phyloP scores from a whole-genome alignment of 116 monocot species.

The Zostera marina region DNA sequence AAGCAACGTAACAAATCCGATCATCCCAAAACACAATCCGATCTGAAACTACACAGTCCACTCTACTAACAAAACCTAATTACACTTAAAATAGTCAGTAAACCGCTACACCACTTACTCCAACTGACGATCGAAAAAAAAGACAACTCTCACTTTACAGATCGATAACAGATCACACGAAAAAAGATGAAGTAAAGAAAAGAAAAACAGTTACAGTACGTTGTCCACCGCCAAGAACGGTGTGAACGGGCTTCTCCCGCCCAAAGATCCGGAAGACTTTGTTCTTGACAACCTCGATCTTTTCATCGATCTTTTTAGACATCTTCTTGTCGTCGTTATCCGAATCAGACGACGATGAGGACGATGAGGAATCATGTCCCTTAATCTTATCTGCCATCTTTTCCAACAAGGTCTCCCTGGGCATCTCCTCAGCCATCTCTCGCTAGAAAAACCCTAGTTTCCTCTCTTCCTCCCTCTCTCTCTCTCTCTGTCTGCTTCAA shows the following conservation, averaged over 20 bases:
- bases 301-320: slow-evolving; percentile 13
- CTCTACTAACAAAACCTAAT: too few relatives aligned
- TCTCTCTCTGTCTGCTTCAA: too few relatives aligned
- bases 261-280: slow-evolving; percentile 59
- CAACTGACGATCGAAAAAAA: background rate
- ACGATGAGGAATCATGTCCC: slow-evolving; percentile 4
- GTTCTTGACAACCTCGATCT: slow-evolving; percentile 20
- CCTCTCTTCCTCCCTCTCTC: too few relatives aligned
- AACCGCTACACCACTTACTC: too few relatives aligned
- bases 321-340: slow-evolving; percentile 17
- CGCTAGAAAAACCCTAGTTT: background rate
- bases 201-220: slow-evolving; percentile 15
- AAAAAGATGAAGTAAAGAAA: background rate
- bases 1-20: too few relatives aligned
- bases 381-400: slow-evolving; percentile 3
- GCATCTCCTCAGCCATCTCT: background rate
- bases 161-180: background rate
- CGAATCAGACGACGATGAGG: slow-evolving; percentile 39
- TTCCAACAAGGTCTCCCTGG: too few relatives aligned
- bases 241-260: slow-evolving; percentile 48
- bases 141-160: background rate
- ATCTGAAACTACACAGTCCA: too few relatives aligned
- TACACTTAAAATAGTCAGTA: too few relatives aligned
- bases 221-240: slow-evolving; percentile 58
- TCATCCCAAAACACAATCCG: too few relatives aligned